Evolutionary conservation across 2,329 filamentous ascomycete species (phyloP).

Genomic region (Ceratocystis eucalypticola): DNA sequence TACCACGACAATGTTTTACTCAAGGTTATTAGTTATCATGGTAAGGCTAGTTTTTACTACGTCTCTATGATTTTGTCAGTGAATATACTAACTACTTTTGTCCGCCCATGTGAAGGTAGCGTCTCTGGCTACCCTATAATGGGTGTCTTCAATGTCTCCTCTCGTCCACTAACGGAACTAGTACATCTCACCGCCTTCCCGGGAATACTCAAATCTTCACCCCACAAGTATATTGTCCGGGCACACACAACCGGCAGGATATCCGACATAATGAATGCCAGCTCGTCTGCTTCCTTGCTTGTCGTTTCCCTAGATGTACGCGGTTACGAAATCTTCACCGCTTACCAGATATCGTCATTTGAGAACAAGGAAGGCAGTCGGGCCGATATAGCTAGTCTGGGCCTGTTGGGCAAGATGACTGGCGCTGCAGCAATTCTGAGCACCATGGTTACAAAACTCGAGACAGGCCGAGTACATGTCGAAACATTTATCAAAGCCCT

Average conservation of each 20-base stretch:
- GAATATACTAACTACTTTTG: not conserved
- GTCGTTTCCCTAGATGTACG: conserved; percentile 47
- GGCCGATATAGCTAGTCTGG: conserved; percentile 54
- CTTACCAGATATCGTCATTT: conserved; percentile 52
- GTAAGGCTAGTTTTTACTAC: conserved; percentile 27
- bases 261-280: conserved; percentile 36
- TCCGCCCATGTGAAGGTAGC: conserved; percentile 26
- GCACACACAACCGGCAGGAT: conserved; percentile 55
- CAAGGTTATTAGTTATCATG: conserved; percentile 68
- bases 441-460: conserved; percentile 41
- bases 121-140: conserved; percentile 62
- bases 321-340: conserved; percentile 71
- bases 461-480: conserved; percentile 45
- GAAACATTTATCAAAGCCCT: conserved; percentile 65
- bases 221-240: conserved; percentile 55
- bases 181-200: conserved; percentile 60
- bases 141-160: conserved; percentile 70
- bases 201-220: conserved; percentile 36
- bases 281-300: conserved; percentile 38
- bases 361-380: conserved; percentile 28
- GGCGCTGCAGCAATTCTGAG: conserved; percentile 63
- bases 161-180: conserved; percentile 50
- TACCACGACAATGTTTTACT: conserved; percentile 63
- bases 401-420: conserved; percentile 78
- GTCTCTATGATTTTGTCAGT: not conserved